Percentiles rank a stretch among this genome's conserved stretches.
These are phyloP conservation scores for Paramecium caudatum DNA, from an alignment of 73 alveolate species.

Conservation along the genomic window DNA sequence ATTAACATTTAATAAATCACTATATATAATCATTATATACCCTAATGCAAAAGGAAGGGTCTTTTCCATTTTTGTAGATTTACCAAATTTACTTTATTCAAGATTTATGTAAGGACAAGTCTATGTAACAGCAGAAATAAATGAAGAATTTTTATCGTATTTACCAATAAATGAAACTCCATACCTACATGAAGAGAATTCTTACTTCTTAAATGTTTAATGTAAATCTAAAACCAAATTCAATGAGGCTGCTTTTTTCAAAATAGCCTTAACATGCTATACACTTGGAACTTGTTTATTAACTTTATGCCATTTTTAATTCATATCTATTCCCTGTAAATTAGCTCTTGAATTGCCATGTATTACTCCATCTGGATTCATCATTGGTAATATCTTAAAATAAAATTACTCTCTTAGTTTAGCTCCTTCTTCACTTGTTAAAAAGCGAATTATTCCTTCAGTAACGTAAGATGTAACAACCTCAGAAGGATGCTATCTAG, in stretches of 20 bases:
- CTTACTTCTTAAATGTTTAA: constrained; percentile 9
- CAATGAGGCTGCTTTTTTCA: not conserved
- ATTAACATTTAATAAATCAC: not conserved
- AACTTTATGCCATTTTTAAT: constrained; percentile 86
- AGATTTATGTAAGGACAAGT: not conserved
- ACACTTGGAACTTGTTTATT: constrained; percentile 50
- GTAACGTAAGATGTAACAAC: constrained; percentile 94
- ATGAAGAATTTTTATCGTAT: not conserved
- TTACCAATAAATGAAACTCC: constrained; percentile 42
- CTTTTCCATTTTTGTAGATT: constrained; percentile 12
- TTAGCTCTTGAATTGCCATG: constrained; percentile 93
- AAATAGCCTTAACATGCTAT: constrained; percentile 19
- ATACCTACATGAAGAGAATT: not conserved
- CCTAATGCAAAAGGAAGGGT: constrained; percentile 38
- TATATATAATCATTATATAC: not conserved
- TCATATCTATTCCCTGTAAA: constrained; percentile 87
- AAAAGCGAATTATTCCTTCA: constrained; percentile 89
- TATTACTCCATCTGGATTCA: constrained; percentile 96
- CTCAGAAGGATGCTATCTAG: constrained; percentile 98
- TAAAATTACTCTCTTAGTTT: constrained; percentile 91
- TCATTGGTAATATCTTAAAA: constrained; percentile 94
- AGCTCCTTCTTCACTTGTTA: constrained; percentile 85
- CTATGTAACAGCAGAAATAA: not conserved
- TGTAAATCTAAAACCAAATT: constrained; percentile 56
- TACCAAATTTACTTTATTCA: not conserved